A percentile compares a stretch with the other conserved stretches of the same genome.
phyloP scores from a whole-genome alignment of 192 early-diverging fungal species.

The Coemansia sp. region DNA sequence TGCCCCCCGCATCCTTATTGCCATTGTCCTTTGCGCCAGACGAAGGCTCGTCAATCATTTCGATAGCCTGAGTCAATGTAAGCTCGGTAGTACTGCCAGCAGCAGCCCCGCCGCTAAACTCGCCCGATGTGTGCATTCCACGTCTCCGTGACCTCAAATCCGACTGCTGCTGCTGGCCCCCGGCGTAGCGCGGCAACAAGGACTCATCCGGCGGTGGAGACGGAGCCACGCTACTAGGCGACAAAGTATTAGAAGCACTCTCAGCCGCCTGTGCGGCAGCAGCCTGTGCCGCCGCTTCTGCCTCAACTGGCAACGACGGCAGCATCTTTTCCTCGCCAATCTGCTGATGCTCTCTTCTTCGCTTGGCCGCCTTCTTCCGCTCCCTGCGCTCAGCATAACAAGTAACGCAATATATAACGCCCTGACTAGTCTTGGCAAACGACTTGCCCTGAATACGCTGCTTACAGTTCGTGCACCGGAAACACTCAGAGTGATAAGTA shows the following conservation, averaged over 20 bases:
- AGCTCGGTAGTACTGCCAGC: background rate
- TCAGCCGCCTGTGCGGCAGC: constrained; percentile 5
- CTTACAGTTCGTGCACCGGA: constrained; percentile 75
- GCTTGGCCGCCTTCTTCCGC: constrained; percentile 65
- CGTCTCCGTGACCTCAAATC: constrained; percentile 25
- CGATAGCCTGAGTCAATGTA: constrained; percentile 5
- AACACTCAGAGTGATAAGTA: constrained; percentile 82
- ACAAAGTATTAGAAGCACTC: background rate
- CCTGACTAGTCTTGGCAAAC: constrained; percentile 82
- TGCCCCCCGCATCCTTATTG: background rate
- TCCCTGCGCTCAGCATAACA: constrained; percentile 73
- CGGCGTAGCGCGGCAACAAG: background rate
- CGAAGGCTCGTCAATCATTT: constrained; percentile 9
- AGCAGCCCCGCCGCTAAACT: constrained; percentile 9
- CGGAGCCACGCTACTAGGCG: background rate
- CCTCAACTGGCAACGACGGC: constrained; percentile 51
- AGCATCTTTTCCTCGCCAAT: constrained; percentile 52
- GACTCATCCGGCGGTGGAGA: background rate
- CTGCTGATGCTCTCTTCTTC: constrained; percentile 53
- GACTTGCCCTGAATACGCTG: constrained; percentile 76
- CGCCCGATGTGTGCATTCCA: constrained; percentile 24
- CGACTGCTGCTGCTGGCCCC: constrained; percentile 4
- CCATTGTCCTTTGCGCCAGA: background rate
- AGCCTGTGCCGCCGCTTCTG: constrained; percentile 14
- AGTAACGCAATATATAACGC: constrained; percentile 71